Percentiles rank a stretch among this genome's conserved stretches.
phyloP scores from a whole-genome alignment of 345 rosid genomes.

The Aurinia saxatilis region DNA sequence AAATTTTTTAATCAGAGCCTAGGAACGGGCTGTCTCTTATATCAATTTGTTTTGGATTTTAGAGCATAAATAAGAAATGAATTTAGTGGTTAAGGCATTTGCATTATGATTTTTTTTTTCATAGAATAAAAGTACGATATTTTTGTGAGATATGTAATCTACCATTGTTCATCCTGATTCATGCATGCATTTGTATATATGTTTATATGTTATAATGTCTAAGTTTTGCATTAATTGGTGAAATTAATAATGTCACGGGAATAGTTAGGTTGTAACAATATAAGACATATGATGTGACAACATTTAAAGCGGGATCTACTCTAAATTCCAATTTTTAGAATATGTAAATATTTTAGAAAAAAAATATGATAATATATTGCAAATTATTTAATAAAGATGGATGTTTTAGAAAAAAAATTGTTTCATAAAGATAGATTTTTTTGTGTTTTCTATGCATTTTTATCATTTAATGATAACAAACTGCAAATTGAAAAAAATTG shows the following conservation, averaged over 20 bases:
- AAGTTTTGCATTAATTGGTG: background rate
- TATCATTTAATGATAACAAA: no score
- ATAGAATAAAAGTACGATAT: background rate
- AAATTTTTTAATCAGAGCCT: background rate
- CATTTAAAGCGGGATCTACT: no score
- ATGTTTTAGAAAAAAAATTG: no score
- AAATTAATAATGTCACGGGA: slow-evolving; percentile 13
- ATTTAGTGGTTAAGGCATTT: background rate
- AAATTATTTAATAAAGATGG: no score
- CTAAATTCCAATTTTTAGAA: no score
- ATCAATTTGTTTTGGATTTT: background rate
- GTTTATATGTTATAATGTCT: background rate
- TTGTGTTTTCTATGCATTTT: no score
- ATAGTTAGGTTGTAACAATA: background rate
- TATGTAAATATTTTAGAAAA: no score
- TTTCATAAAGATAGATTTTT: no score
- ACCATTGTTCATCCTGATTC: background rate
- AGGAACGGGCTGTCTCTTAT: background rate
- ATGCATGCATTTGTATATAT: background rate
- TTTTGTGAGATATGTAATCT: background rate
- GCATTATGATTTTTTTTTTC: background rate
- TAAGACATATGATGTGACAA: no score
- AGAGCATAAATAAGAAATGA: background rate
- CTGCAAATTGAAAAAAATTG: no score
- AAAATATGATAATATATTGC: no score